A percentile compares a stretch with the other conserved stretches of the same genome.
Conservation (phyloP, 129 eudicot genomes). For the Pulicaria dysenterica region DNA sequence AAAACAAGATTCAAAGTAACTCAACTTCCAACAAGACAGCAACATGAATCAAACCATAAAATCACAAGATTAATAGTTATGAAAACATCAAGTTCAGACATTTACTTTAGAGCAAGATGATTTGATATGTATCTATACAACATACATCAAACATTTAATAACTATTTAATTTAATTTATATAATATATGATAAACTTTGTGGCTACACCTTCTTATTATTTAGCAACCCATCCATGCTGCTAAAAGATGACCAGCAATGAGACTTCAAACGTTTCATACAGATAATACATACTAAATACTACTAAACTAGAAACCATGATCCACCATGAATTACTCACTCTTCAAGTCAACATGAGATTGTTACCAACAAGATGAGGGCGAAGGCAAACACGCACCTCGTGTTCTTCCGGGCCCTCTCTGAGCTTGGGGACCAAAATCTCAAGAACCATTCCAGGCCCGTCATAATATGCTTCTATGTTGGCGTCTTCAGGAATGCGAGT, state of each 20-base stretch:
- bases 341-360: conserved; percentile 63
- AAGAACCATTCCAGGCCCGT: conserved; percentile 74
- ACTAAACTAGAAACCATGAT: conserved; percentile 34
- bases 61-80: not conserved
- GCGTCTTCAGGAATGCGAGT: conserved; percentile 95
- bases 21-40: not conserved
- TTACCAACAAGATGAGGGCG: conserved; percentile 71
- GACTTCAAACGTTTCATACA: conserved; percentile 17
- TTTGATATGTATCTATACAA: not conserved
- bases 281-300: conserved; percentile 24
- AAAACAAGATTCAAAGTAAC: conserved; percentile 25
- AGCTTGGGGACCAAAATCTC: conserved; percentile 94
- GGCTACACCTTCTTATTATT: conserved; percentile 30
- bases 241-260: conserved; percentile 19
- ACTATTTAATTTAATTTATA: not conserved
- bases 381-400: conserved; percentile 82
- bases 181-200: conserved; percentile 16
- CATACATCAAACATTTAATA: conserved; percentile 13
- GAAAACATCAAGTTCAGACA: conserved; percentile 12
- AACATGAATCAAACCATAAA: conserved; percentile 16
- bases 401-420: conserved; percentile 80
- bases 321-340: conserved; percentile 17
- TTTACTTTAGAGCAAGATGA: conserved; percentile 8
- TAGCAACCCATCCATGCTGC: conserved; percentile 30
- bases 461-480: conserved; percentile 84